Percentiles rank a stretch among this genome's conserved stretches.
phyloP scores from a whole-genome alignment of 192 early-diverging fungal genomes.

The Entophlyctis luteolus region DNA sequence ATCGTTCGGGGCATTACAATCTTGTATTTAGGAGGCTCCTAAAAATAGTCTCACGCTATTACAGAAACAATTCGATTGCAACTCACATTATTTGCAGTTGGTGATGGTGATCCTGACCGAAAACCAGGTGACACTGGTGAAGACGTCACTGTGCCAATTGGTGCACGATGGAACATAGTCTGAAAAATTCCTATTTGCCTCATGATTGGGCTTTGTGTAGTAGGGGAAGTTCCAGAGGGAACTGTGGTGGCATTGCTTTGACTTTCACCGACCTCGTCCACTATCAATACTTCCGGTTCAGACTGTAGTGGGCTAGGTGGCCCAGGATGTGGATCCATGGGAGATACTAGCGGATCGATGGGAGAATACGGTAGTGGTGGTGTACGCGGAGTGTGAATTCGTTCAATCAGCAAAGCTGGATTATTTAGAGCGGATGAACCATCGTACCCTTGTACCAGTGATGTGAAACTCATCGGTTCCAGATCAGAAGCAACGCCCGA shows the following conservation, averaged over 20 bases:
- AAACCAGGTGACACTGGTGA: not conserved
- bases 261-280: too few relatives aligned
- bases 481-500: not conserved
- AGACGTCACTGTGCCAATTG: not conserved
- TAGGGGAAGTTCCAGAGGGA: not conserved
- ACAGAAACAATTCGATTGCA: not conserved
- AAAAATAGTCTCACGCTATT: not conserved
- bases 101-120: not conserved
- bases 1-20: conserved; percentile 18
- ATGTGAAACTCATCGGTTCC: too few relatives aligned
- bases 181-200: not conserved
- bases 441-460: too few relatives aligned
- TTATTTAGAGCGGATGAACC: too few relatives aligned
- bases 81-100: not conserved
- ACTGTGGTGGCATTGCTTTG: too few relatives aligned
- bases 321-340: too few relatives aligned
- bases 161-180: not conserved
- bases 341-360: too few relatives aligned
- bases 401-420: too few relatives aligned
- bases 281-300: too few relatives aligned
- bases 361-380: too few relatives aligned
- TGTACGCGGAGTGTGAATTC: too few relatives aligned
- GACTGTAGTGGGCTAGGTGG: too few relatives aligned
- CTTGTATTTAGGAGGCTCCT: not conserved
- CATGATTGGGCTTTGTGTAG: not conserved